phyloP scores from a whole-genome alignment of 768 basidiomycete species.

The Rhodocollybia butyracea region DNA sequence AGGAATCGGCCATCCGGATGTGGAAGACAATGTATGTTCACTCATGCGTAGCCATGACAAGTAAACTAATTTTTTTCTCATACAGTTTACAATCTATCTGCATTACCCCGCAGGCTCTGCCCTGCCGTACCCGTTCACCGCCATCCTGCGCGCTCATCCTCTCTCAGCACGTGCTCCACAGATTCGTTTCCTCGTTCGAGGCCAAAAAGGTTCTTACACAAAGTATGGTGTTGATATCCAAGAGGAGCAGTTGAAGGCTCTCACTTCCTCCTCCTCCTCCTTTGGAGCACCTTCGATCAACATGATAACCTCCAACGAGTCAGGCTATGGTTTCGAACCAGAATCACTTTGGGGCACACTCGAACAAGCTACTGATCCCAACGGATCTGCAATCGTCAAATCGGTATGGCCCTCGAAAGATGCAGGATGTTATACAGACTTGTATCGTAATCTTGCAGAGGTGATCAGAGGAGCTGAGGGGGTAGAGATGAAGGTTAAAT shows the following conservation, averaged over 20 bases:
- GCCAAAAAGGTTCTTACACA: constrained; percentile 65
- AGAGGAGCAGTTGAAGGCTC: constrained; percentile 67
- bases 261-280: constrained; percentile 39
- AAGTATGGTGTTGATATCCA: constrained; percentile 81
- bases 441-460: constrained; percentile 66
- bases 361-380: constrained; percentile 45
- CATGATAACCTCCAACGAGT: constrained; percentile 19
- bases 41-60: too few relatives aligned
- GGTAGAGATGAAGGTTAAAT: constrained; percentile 58
- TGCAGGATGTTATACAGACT: constrained; percentile 53
- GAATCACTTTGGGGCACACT: constrained; percentile 60
- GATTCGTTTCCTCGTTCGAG: constrained; percentile 69
- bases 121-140: constrained; percentile 55
- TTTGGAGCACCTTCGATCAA: constrained; percentile 31
- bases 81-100: constrained; percentile 50
- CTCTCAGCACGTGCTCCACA: constrained; percentile 67
- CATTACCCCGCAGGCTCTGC: constrained; percentile 42
- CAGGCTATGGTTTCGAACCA: constrained; percentile 58
- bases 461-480: constrained; percentile 58
- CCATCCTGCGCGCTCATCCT: constrained; percentile 64
- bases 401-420: constrained; percentile 60
- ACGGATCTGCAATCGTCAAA: constrained; percentile 38
- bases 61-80: constrained; percentile 16
- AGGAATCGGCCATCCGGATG: constrained; percentile 56
- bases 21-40: constrained; percentile 71